These are phyloP conservation scores for Aspergillus bertholletiae DNA, from an alignment of 495 filamentous ascomycete species.

Conservation along the genomic window DNA sequence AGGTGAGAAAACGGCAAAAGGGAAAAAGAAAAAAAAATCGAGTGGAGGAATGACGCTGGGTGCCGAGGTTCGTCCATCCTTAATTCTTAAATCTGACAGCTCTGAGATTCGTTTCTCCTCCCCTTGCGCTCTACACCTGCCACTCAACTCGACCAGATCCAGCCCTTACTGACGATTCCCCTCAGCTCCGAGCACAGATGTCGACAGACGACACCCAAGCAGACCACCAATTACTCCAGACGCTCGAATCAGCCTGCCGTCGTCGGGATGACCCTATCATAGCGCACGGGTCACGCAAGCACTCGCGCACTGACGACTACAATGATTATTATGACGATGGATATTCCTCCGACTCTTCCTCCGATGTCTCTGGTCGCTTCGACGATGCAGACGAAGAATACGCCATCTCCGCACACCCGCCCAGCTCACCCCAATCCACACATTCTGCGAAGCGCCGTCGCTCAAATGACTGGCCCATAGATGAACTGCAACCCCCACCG, in stretches of 20 bases:
- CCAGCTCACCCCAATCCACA: slow-evolving; percentile 15
- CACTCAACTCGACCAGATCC: not conserved
- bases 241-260: slow-evolving; percentile 17
- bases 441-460: slow-evolving; percentile 43
- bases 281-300: slow-evolving; percentile 29
- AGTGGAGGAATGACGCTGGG: not conserved
- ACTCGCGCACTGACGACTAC: slow-evolving; percentile 22
- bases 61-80: slow-evolving; percentile 1
- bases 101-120: no score
- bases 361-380: slow-evolving; percentile 36
- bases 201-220: slow-evolving; percentile 12
- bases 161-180: not conserved
- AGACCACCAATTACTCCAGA: slow-evolving; percentile 20
- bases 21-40: not conserved
- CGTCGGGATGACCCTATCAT: slow-evolving; percentile 13
- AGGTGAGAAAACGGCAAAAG: not conserved
- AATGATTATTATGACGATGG: slow-evolving; percentile 16
- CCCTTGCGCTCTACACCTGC: not conserved
- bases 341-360: slow-evolving; percentile 15
- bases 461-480: slow-evolving; percentile 47
- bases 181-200: slow-evolving; percentile 1
- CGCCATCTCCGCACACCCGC: not conserved
- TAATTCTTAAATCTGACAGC: not conserved
- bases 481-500: slow-evolving; percentile 6
- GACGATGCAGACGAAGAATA: slow-evolving; percentile 44